Conservation (phyloP, 176 grass and related monocot genomes). For the Phoenix roebelenii region DNA sequence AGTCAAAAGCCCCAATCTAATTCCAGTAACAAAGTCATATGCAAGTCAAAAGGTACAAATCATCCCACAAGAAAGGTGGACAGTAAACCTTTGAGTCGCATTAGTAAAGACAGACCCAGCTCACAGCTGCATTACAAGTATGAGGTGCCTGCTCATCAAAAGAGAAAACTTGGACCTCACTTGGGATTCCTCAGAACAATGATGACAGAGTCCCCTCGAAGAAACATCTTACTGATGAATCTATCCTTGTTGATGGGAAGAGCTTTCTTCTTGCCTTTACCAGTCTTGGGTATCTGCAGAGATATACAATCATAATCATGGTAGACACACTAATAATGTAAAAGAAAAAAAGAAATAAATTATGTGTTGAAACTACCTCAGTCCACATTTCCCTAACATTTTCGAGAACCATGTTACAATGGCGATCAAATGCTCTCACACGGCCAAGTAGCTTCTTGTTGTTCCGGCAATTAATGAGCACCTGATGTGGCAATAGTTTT, state of each 20-base stretch:
- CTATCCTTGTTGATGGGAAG: conserved; percentile 92
- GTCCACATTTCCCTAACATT: conserved; percentile 99
- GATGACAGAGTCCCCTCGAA: conserved; percentile 85
- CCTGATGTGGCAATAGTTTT: conserved; percentile 25
- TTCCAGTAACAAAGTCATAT: no score
- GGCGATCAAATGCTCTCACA: conserved; percentile 89
- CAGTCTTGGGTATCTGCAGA: conserved; percentile 72
- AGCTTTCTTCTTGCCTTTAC: conserved; percentile 99
- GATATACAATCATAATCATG: background rate
- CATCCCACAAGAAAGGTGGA: no score
- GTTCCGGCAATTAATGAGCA: conserved; percentile 96
- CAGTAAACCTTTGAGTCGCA: no score
- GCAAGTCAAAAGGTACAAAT: no score
- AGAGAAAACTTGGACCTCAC: conserved; percentile 14
- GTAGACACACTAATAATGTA: no score
- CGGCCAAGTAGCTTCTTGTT: conserved; percentile 88
- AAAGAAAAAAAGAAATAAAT: no score
- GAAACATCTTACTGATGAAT: conserved; percentile 98
- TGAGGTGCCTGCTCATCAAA: no score
- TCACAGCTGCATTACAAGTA: no score
- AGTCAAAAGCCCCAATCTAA: no score
- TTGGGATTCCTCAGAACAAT: conserved; percentile 86
- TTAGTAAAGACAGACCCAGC: no score
- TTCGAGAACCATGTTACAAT: conserved; percentile 98
- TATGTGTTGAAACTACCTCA: conserved; percentile 33